Evolutionary conservation across 2,329 filamentous ascomycete species (phyloP).

Genomic region (Cladosporium sp.): DNA sequence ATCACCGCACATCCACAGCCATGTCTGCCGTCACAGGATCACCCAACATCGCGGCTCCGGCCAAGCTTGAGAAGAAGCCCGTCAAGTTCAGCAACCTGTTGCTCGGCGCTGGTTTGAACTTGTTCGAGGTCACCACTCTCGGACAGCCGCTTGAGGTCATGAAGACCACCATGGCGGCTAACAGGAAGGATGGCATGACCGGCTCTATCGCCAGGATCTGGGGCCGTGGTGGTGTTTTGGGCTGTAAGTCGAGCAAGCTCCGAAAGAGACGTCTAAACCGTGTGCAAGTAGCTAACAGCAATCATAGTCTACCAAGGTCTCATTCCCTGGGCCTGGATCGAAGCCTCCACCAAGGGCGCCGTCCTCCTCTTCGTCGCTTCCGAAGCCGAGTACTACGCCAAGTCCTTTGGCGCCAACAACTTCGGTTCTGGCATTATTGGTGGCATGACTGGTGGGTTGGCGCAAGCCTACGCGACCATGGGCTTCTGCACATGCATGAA

Average conservation of each 20-base stretch:
- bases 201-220: conserved; percentile 82
- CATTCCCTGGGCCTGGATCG: conserved; percentile 99
- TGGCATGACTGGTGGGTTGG: conserved; percentile 90
- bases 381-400: conserved; percentile 94
- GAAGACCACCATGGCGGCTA: conserved; percentile 99
- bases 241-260: conserved; percentile 64
- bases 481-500: conserved; percentile 99
- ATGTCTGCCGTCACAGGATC: conserved; percentile 36
- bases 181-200: conserved; percentile 82
- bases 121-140: conserved; percentile 80
- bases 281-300: background rate
- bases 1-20: conserved; percentile 33
- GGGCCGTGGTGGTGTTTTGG: conserved; percentile 85
- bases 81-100: conserved; percentile 99
- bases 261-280: background rate
- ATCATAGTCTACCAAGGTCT: conserved; percentile 92
- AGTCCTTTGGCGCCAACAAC: conserved; percentile 69
- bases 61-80: conserved; percentile 91
- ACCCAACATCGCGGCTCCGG: conserved; percentile 40
- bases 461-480: conserved; percentile 99
- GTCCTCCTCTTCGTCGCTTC: conserved; percentile 98
- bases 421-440: conserved; percentile 86
- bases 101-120: conserved; percentile 86
- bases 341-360: conserved; percentile 98
- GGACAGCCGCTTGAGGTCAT: conserved; percentile 90